phyloP scores from a whole-genome alignment of 805 yeast species.

The Saturnispora silvae region DNA sequence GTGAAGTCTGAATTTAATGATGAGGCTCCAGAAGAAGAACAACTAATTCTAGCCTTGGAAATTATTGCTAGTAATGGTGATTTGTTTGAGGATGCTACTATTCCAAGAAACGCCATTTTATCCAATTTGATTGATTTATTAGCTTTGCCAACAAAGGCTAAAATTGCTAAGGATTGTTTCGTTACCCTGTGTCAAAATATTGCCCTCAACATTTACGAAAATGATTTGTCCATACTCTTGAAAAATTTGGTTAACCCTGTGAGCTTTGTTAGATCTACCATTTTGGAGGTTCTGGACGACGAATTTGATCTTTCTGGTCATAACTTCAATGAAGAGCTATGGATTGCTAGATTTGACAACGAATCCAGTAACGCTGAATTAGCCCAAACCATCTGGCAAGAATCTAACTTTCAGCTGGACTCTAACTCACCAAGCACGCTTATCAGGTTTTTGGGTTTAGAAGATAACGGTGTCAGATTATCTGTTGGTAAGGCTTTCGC shows the following conservation, averaged over 20 bases:
- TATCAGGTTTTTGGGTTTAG: slow-evolving; percentile 38
- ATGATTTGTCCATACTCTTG: slow-evolving; percentile 52
- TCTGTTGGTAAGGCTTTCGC: slow-evolving; percentile 66
- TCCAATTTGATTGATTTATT: slow-evolving; percentile 54
- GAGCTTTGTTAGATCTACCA: slow-evolving; percentile 63
- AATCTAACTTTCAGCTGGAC: slow-evolving; percentile 44
- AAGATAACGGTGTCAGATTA: slow-evolving; percentile 57
- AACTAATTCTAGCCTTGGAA: slow-evolving; percentile 64
- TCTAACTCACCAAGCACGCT: slow-evolving; percentile 36
- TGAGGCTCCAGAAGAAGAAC: slow-evolving; percentile 85
- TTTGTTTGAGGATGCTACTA: slow-evolving; percentile 49
- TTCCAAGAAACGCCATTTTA: slow-evolving; percentile 62
- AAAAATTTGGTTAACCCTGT: slow-evolving; percentile 49
- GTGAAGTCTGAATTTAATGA: slow-evolving; percentile 62
- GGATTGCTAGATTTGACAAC: slow-evolving; percentile 69
- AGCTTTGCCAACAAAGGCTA: slow-evolving; percentile 67
- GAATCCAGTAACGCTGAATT: slow-evolving; percentile 49
- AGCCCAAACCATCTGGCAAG: slow-evolving; percentile 81
- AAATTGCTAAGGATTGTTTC: slow-evolving; percentile 75
- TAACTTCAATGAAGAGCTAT: slow-evolving; percentile 42
- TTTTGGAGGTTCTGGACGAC: slow-evolving; percentile 75
- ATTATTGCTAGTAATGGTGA: slow-evolving; percentile 61
- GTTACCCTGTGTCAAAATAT: slow-evolving; percentile 67
- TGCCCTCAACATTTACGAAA: slow-evolving; percentile 44
- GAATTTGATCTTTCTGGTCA: slow-evolving; percentile 55